phyloP scores from a whole-genome alignment of 306 rosid genomes.

The Begonia fuchsioides region DNA sequence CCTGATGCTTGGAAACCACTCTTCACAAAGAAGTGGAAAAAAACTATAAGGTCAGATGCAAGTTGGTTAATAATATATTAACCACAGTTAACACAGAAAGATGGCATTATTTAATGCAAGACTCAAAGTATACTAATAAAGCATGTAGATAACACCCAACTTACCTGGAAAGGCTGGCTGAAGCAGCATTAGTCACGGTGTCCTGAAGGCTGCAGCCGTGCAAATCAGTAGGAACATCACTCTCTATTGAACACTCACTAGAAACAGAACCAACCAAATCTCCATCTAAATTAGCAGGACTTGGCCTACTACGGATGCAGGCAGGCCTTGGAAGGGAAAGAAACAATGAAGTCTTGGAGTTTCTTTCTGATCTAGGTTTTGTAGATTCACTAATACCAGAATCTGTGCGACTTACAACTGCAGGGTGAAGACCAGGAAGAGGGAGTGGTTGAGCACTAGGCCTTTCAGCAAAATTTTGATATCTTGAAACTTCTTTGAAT shows the following conservation, averaged over 20 bases:
- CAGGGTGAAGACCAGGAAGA: slow-evolving; percentile 62
- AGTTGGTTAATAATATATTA: too few species aligned
- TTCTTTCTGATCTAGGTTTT: slow-evolving; percentile 44
- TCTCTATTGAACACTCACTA: slow-evolving; percentile 63
- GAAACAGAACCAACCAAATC: slow-evolving; percentile 53
- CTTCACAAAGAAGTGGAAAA: slow-evolving; percentile 27
- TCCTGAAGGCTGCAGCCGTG: slow-evolving; percentile 61
- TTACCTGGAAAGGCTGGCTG: slow-evolving; percentile 74
- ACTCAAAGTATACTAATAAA: neutral
- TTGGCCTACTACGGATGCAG: slow-evolving; percentile 46
- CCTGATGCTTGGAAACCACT: slow-evolving; percentile 52
- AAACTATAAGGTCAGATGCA: slow-evolving; percentile 9
- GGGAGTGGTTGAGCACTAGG: slow-evolving; percentile 86
- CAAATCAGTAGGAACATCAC: slow-evolving; percentile 65
- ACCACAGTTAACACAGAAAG: slow-evolving; percentile 1
- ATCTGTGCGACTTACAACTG: slow-evolving; percentile 62
- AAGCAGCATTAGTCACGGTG: slow-evolving; percentile 53
- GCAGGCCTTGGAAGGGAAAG: slow-evolving; percentile 67
- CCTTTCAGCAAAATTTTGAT: slow-evolving; percentile 92
- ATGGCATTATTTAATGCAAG: too few species aligned
- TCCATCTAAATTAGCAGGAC: slow-evolving; percentile 65
- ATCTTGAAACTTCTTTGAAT: slow-evolving; percentile 68
- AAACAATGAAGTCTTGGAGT: slow-evolving; percentile 44
- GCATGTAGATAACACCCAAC: slow-evolving; percentile 4
- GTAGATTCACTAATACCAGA: slow-evolving; percentile 63